phyloP scores from a whole-genome alignment of 2,329 filamentous ascomycete genomes.

The Davidsoniella virescens region DNA sequence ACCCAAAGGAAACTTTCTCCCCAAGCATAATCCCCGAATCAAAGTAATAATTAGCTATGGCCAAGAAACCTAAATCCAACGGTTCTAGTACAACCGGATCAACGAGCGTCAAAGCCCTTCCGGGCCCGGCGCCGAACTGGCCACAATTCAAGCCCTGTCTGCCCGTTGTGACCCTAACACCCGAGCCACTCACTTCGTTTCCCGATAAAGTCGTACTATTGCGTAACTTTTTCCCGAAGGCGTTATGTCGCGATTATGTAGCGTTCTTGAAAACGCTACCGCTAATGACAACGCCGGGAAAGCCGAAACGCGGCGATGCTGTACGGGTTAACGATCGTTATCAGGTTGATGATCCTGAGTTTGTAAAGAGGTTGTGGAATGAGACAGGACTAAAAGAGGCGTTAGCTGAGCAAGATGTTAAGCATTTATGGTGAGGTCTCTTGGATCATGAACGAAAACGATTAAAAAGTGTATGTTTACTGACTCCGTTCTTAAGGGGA shows the following conservation, averaged over 20 bases:
- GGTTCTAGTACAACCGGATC: constrained; percentile 13
- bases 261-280: constrained; percentile 54
- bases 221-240: constrained; percentile 56
- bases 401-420: constrained; percentile 25
- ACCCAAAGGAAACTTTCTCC: too few species aligned
- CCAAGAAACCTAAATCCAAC: constrained; percentile 15
- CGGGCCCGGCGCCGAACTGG: constrained; percentile 37
- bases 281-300: constrained; percentile 59
- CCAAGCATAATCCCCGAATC: too few species aligned
- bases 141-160: constrained; percentile 53
- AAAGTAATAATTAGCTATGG: background rate
- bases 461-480: background rate
- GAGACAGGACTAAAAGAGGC: constrained; percentile 57
- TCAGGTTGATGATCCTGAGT: constrained; percentile 58
- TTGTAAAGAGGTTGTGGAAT: constrained; percentile 62
- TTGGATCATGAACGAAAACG: background rate
- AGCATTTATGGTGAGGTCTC: constrained; percentile 29
- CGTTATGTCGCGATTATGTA: constrained; percentile 60
- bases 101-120: constrained; percentile 15
- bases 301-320: constrained; percentile 65
- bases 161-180: constrained; percentile 45
- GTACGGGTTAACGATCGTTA: constrained; percentile 80
- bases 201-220: constrained; percentile 56
- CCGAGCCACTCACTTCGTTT: constrained; percentile 34
- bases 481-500: constrained; percentile 39